Evolutionary conservation across 2,329 filamentous ascomycete genomes (phyloP).

Genomic region (Hawksworthiomyces lignivorus): DNA sequence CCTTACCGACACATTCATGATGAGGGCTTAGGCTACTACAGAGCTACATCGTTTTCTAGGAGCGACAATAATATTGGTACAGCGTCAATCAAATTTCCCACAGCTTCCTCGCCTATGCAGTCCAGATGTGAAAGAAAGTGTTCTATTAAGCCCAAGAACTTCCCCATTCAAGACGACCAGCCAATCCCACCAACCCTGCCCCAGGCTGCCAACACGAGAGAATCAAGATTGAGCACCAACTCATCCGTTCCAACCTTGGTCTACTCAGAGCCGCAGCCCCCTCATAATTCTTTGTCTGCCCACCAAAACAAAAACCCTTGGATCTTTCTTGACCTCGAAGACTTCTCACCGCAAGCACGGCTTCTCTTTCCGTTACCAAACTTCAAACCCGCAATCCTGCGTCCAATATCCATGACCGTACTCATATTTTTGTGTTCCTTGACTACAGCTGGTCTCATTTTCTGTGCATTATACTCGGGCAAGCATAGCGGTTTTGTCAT

Average conservation of each 20-base stretch:
- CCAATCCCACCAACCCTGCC: neutral
- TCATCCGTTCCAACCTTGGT: conserved; percentile 15
- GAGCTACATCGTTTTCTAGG: neutral
- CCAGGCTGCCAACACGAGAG: neutral
- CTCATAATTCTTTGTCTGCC: conserved; percentile 2
- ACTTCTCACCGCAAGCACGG: conserved; percentile 5
- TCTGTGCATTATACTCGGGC: conserved; percentile 63
- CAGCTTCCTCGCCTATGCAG: neutral
- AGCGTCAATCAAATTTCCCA: conserved; percentile 4
- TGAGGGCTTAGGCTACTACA: conserved; percentile 33
- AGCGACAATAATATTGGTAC: conserved; percentile 7
- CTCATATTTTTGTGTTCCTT: conserved; percentile 55
- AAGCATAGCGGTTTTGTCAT: conserved; percentile 55
- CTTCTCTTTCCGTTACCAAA: conserved; percentile 36
- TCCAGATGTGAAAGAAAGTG: too few species aligned
- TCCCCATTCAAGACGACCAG: neutral
- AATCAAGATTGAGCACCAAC: conserved; percentile 3
- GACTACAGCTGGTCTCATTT: conserved; percentile 65
- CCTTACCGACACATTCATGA: conserved; percentile 22
- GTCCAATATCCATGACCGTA: conserved; percentile 53
- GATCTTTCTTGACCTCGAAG: conserved; percentile 8
- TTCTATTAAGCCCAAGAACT: neutral
- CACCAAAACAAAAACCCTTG: conserved; percentile 10
- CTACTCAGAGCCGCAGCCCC: neutral
- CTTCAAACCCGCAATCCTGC: conserved; percentile 65